Evolutionary conservation across 257 asterid species (phyloP).

Genomic region (Eustoma russellianum): DNA sequence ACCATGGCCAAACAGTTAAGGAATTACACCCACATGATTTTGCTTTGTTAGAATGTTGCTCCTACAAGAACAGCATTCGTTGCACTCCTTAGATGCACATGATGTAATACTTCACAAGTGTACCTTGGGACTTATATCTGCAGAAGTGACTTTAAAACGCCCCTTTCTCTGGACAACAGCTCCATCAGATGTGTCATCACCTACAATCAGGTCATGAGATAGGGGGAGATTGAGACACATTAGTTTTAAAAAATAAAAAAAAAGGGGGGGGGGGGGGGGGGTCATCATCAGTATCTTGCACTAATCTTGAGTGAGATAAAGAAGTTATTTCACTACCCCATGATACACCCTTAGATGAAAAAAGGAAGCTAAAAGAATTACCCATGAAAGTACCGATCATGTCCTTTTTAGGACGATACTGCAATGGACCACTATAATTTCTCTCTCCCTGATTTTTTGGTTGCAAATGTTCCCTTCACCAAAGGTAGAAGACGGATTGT

Average conservation of each 20-base stretch:
- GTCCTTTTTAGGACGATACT: conserved; percentile 69
- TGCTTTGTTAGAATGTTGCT: not conserved
- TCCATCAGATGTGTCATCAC: conserved; percentile 70
- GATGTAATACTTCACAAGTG: conserved; percentile 1
- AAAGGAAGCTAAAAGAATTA: conserved; percentile 20
- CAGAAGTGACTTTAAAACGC: conserved; percentile 92
- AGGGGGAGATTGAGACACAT: conserved; percentile 4
- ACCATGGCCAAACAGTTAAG: no score
- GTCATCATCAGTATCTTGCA: no score
- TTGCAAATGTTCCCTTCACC: conserved; percentile 60
- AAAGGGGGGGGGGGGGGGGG: not conserved
- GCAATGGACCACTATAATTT: conserved; percentile 75
- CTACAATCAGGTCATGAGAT: conserved; percentile 27
- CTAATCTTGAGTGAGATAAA: not conserved
- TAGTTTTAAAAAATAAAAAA: conserved; percentile 2
- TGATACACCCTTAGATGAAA: not conserved
- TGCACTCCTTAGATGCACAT: not conserved
- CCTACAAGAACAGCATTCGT: not conserved
- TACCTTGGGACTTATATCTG: conserved; percentile 70
- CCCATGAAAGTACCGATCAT: conserved; percentile 39
- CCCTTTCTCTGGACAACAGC: conserved; percentile 86
- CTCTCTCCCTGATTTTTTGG: conserved; percentile 53
- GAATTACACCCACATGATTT: not conserved
- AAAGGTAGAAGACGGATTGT: conserved; percentile 4
- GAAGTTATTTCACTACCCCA: not conserved